Percentiles rank a stretch among this genome's conserved stretches.
Conservation (phyloP, 805 yeast species). For the Yarrowia sp. region DNA sequence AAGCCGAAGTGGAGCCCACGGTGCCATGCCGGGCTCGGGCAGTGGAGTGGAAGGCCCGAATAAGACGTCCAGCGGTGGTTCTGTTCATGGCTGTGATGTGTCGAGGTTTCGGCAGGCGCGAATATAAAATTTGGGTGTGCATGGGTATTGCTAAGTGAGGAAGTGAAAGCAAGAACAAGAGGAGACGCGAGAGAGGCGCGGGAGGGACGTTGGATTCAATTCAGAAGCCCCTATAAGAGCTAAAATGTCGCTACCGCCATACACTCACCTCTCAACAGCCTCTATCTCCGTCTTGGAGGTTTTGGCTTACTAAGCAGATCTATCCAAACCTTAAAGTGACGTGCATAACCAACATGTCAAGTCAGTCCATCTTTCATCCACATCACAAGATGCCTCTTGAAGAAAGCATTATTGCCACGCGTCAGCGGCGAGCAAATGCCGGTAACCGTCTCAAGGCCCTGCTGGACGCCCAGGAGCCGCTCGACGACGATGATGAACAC, state of each 20-base stretch:
- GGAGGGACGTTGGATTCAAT: too few species aligned
- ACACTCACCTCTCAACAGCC: too few species aligned
- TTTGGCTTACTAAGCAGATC: neutral
- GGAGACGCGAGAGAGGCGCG: too few species aligned
- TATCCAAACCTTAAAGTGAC: neutral
- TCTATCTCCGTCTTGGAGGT: too few species aligned
- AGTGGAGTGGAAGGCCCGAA: slow-evolving; percentile 29
- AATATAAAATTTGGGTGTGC: slow-evolving; percentile 22
- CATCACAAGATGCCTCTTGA: slow-evolving; percentile 31
- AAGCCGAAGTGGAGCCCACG: slow-evolving; percentile 41
- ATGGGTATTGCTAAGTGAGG: slow-evolving; percentile 1
- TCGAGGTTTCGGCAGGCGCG: neutral
- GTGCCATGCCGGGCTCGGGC: slow-evolving; percentile 15
- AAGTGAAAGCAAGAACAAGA: too few species aligned
- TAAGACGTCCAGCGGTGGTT: slow-evolving; percentile 25
- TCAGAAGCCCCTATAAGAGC: too few species aligned
- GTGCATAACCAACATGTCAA: neutral
- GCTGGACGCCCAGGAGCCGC: slow-evolving; percentile 72
- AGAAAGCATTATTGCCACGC: slow-evolving; percentile 56
- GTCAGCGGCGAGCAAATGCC: slow-evolving; percentile 84
- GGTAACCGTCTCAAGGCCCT: slow-evolving; percentile 81
- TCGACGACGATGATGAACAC: slow-evolving; percentile 72
- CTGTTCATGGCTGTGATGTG: slow-evolving; percentile 29
- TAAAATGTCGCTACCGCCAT: too few species aligned
- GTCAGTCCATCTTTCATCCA: neutral